Evolutionary conservation across 345 rosid genomes (phyloP).

Genomic region (Salix caprea): DNA sequence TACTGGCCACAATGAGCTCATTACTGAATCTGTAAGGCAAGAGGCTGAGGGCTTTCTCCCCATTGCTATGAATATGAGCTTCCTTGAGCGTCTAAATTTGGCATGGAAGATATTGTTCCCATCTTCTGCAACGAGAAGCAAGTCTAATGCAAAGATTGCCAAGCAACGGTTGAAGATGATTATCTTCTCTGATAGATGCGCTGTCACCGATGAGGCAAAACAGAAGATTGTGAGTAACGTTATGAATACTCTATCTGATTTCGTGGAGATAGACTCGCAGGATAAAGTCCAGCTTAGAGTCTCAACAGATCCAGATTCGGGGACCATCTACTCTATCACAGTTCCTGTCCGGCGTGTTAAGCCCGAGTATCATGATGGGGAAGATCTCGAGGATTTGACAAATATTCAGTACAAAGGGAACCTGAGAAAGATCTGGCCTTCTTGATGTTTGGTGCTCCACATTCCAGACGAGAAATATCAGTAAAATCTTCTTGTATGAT

Average conservation of each 20-base stretch:
- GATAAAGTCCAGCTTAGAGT: constrained; percentile 92
- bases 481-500: not conserved
- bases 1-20: constrained; percentile 47
- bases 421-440: constrained; percentile 54
- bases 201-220: constrained; percentile 86
- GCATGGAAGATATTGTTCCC: constrained; percentile 97
- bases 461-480: constrained; percentile 58
- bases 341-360: constrained; percentile 87
- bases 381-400: constrained; percentile 58
- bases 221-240: constrained; percentile 78
- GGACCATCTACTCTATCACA: constrained; percentile 86
- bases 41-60: constrained; percentile 72
- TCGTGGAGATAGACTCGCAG: constrained; percentile 88
- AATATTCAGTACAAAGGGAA: constrained; percentile 71
- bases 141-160: constrained; percentile 89
- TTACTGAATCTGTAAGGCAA: constrained; percentile 42
- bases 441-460: constrained; percentile 82
- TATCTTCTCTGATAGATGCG: constrained; percentile 91
- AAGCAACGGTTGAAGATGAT: constrained; percentile 97
- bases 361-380: constrained; percentile 63
- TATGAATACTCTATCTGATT: constrained; percentile 69
- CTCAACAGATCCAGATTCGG: constrained; percentile 74
- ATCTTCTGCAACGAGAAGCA: constrained; percentile 53
- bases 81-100: constrained; percentile 72
- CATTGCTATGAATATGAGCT: constrained; percentile 68